These are phyloP conservation scores for Musa schizocarpa DNA, from an alignment of 176 grass and related monocot species.

Conservation along the genomic window DNA sequence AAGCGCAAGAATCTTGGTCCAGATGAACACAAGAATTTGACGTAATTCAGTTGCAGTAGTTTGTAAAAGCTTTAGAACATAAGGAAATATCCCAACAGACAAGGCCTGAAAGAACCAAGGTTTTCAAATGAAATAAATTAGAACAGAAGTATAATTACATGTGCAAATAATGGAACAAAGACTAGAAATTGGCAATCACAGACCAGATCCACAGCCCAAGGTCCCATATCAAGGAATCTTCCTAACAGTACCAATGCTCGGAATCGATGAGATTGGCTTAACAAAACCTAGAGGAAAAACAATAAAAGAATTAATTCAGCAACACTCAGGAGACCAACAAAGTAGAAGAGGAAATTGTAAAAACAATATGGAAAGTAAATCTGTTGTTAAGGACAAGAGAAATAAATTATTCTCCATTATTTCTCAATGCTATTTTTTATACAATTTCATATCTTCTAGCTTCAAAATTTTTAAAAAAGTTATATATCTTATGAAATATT, in stretches of 20 bases:
- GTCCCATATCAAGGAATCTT: constrained; percentile 99
- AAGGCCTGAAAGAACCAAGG: constrained; percentile 46
- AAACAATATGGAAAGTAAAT: not conserved
- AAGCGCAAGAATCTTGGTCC: constrained; percentile 99
- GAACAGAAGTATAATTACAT: constrained; percentile 12
- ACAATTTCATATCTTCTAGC: too few relatives aligned
- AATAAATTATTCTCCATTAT: too few relatives aligned
- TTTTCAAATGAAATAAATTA: constrained; percentile 14
- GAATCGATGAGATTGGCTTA: constrained; percentile 96
- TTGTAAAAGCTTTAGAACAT: constrained; percentile 92
- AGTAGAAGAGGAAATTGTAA: constrained; percentile 13
- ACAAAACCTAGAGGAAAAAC: constrained; percentile 57
- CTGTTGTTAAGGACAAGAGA: too few relatives aligned
- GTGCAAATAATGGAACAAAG: not conserved
- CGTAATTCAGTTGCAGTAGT: constrained; percentile 81
- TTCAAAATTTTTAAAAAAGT: too few relatives aligned
- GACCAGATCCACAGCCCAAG: constrained; percentile 98
- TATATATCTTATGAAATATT: too few relatives aligned
- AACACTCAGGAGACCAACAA: constrained; percentile 2
- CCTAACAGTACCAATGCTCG: constrained; percentile 90
- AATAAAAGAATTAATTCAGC: not conserved
- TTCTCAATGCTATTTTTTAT: too few relatives aligned
- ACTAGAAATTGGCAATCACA: constrained; percentile 13
- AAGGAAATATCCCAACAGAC: constrained; percentile 97
- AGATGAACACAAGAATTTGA: constrained; percentile 99